Conservation (phyloP, 2,329 filamentous ascomycete genomes). For the Xylaria sp. region DNA sequence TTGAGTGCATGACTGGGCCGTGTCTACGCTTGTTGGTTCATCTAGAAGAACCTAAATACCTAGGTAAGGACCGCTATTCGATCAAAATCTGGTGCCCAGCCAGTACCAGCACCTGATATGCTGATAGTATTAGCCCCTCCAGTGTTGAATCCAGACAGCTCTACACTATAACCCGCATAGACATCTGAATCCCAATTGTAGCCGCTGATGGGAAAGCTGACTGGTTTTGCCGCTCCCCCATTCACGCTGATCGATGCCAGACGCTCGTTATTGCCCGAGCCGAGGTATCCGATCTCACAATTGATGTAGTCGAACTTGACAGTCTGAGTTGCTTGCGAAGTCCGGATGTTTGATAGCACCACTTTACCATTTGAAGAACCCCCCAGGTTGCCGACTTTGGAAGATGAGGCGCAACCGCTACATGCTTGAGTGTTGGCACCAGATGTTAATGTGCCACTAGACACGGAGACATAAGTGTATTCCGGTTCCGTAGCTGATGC, state of each 20-base stretch:
- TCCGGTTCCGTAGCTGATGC: background rate
- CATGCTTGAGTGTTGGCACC: slow-evolving; percentile 30
- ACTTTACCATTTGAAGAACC: slow-evolving; percentile 29
- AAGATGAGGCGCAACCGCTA: slow-evolving; percentile 20
- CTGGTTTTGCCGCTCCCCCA: slow-evolving; percentile 19
- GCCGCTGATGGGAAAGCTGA: slow-evolving; percentile 33
- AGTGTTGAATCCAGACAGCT: slow-evolving; percentile 29
- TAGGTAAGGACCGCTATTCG: slow-evolving; percentile 21
- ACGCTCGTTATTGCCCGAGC: slow-evolving; percentile 26
- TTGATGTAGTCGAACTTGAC: slow-evolving; percentile 35
- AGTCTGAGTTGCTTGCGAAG: slow-evolving; percentile 26
- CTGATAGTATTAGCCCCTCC: slow-evolving; percentile 18
- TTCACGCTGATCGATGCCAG: slow-evolving; percentile 34
- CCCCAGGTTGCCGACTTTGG: slow-evolving; percentile 31
- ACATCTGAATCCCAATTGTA: slow-evolving; percentile 32
- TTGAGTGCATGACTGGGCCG: no score
- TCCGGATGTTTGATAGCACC: slow-evolving; percentile 23
- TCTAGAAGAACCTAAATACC: background rate
- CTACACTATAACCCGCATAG: slow-evolving; percentile 19
- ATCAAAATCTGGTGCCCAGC: slow-evolving; percentile 34
- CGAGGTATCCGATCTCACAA: slow-evolving; percentile 27
- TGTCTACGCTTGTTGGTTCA: background rate
- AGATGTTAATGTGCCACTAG: slow-evolving; percentile 23
- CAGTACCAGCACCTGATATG: slow-evolving; percentile 23
- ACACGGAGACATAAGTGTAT: slow-evolving; percentile 25